These are phyloP conservation scores for Plectosphaerella cucumerina DNA, from an alignment of 2,329 filamentous ascomycete genomes.

Conservation along the genomic window DNA sequence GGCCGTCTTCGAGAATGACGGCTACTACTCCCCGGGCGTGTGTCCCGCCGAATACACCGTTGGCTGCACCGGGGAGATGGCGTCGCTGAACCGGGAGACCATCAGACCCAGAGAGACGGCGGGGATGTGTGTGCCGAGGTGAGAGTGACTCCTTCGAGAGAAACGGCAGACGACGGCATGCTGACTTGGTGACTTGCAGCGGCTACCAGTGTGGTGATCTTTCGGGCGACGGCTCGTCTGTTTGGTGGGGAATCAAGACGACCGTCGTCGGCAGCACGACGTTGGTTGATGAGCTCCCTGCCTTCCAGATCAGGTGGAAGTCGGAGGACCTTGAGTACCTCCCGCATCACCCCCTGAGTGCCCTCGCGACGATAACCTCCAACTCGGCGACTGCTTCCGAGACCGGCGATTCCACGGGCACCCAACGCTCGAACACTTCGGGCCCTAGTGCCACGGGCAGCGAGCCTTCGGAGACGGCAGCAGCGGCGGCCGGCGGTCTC, in stretches of 20 bases:
- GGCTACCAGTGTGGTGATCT: neutral
- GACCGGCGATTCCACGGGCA: too few species aligned
- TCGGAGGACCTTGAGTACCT: neutral
- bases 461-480: neutral
- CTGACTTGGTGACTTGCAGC: neutral
- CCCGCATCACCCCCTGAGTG: neutral
- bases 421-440: too few species aligned
- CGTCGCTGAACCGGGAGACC: neutral
- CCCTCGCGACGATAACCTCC: neutral
- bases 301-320: conserved; percentile 1
- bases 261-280: neutral
- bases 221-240: neutral
- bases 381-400: neutral
- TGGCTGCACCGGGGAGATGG: neutral
- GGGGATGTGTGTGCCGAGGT: neutral
- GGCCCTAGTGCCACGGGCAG: neutral
- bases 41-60: neutral
- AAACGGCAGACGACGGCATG: neutral
- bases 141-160: neutral
- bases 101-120: neutral
- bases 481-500: neutral
- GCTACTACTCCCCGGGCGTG: conserved; percentile 1
- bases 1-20: neutral
- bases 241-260: neutral
- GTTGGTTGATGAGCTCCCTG: neutral